Conservation (phyloP, 306 rosid genomes). For the Spatholobus suberectus region DNA sequence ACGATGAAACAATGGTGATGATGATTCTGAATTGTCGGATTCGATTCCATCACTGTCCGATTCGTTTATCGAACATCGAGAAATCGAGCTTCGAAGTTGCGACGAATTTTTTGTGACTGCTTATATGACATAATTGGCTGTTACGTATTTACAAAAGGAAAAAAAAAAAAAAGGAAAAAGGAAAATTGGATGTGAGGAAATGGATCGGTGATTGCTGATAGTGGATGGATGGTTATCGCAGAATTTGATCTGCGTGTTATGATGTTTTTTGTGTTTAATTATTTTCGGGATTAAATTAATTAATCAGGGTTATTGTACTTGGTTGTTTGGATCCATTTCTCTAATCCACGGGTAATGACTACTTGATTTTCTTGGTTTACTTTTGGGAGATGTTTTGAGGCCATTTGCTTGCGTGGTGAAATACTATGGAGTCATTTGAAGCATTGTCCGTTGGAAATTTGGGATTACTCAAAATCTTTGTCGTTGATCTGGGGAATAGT, state of each 20-base stretch:
- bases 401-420: not conserved
- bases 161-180: no score
- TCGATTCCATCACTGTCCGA: conserved; percentile 25
- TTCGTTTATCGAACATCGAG: conserved; percentile 17
- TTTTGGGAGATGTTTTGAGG: not conserved
- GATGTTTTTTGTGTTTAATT: not conserved
- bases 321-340: not conserved
- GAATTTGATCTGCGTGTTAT: conserved; percentile 48
- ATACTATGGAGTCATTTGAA: conserved; percentile 7
- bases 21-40: conserved; percentile 10
- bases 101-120: not conserved
- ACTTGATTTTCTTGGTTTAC: not conserved
- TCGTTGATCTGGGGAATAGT: not conserved
- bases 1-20: not conserved
- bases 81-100: conserved; percentile 19
- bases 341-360: not conserved
- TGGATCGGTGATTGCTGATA: conserved; percentile 1
- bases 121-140: not conserved
- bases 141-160: not conserved
- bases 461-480: not conserved
- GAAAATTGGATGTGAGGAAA: conserved; percentile 19
- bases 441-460: not conserved
- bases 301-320: not conserved
- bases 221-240: not conserved
- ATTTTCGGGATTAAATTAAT: not conserved